Evolutionary conservation across 345 rosid genomes (phyloP).

Genomic region (Anastatica hierochuntica): DNA sequence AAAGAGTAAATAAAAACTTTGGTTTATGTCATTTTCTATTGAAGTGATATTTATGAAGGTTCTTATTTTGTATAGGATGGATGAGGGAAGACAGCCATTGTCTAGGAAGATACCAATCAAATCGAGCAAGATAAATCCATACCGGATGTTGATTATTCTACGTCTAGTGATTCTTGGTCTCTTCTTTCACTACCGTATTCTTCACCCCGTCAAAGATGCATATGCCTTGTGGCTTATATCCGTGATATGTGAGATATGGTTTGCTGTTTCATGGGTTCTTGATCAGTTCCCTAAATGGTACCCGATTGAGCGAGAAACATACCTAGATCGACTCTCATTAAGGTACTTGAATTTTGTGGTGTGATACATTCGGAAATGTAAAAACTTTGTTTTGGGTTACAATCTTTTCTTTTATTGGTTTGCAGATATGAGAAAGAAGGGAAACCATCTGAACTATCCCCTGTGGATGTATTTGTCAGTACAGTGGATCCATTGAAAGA

Average conservation of each 20-base stretch:
- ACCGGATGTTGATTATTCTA: constrained; percentile 67
- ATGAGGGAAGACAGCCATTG: constrained; percentile 98
- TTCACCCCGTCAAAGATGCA: constrained; percentile 82
- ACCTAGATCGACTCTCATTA: constrained; percentile 84
- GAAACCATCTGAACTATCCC: constrained; percentile 75
- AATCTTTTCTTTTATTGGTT: background rate
- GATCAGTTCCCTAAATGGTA: constrained; percentile 99
- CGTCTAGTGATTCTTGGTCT: constrained; percentile 89
- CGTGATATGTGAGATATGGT: constrained; percentile 98
- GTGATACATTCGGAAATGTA: background rate
- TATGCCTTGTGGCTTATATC: constrained; percentile 95
- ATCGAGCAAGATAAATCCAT: constrained; percentile 97
- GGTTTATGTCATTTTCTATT: background rate
- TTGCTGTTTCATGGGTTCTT: constrained; percentile 93
- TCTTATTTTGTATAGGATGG: constrained; percentile 58
- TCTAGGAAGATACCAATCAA: constrained; percentile 89
- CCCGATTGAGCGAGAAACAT: constrained; percentile 86
- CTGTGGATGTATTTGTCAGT: constrained; percentile 80
- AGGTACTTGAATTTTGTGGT: constrained; percentile 38
- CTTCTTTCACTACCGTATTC: constrained; percentile 89
- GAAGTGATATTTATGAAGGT: constrained; percentile 10
- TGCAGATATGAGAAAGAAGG: constrained; percentile 96
- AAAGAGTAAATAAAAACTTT: background rate
- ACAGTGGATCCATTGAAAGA: constrained; percentile 98
- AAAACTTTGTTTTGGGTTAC: background rate